Base-by-base conservation (phyloP, 2,329 filamentous ascomycete species). In the Rhynchosporium agropyri region DNA sequence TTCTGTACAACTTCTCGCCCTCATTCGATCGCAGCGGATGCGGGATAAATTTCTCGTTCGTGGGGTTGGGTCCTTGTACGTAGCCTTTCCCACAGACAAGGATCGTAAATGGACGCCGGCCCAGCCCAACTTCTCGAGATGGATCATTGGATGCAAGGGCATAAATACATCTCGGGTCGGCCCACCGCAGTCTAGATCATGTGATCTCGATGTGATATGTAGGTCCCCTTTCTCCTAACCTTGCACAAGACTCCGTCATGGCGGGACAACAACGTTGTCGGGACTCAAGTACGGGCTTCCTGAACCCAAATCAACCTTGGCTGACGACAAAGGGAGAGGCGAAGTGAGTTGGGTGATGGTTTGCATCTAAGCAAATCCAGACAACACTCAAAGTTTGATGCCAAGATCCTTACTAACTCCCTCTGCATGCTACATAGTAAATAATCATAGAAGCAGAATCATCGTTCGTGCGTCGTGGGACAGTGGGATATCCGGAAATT, bases 101-200 rank as follows among this genome's bases (percentile, higher is more conserved):
- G 20, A 20, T 1, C 20, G 20, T 20, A 20, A 20, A 20, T 20
- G 20, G 20, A 20, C 20, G 20, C 20, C 20, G 20, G 20, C 20
- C 20, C 20, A 20, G 20, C 20, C 20, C 20, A 20, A 20, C 20
- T 20, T 20, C 20, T 20, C 20, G 20, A 20, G 20, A 20, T 20
- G 20, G 20, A 20, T 20, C 20, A 40, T 40, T 7, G 36, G 46
- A 29, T 49, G 48, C 28, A 13, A 33, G 48, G 12, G 36, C 29
- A 28, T 29, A 50, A n/a, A 15, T 40, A 40, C 36, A 10, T 20
- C 15, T 51, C 49, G 49, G 49, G 28, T 33, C 49, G 49, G 31
- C 31, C 49, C 49, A 51, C 26, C n/a, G 38, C 31, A 53, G 28
- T 53, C 50, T 38, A 53, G 50, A 40, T 38, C 50, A 38, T 38